Evolutionary conservation across 257 asterid genomes (phyloP).

Genomic region (Lycium barbarum): DNA sequence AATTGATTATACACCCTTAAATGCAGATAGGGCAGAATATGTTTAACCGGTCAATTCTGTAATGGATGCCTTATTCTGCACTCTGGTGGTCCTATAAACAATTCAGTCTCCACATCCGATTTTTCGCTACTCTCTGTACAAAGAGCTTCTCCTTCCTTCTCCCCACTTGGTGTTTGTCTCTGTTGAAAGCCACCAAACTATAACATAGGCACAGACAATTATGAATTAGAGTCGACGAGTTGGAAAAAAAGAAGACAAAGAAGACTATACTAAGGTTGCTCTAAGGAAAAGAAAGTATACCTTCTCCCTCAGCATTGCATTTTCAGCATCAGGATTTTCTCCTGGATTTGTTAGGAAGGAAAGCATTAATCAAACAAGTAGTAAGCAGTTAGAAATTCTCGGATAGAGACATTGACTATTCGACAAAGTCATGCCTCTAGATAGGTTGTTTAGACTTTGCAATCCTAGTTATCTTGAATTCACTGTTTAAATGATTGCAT

Average conservation of each 20-base stretch:
- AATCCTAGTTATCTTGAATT: background rate
- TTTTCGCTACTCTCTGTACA: conserved; percentile 65
- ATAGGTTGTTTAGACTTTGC: background rate
- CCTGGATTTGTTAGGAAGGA: conserved; percentile 50
- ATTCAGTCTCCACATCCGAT: conserved; percentile 86
- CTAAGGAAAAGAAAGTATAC: conserved; percentile 38
- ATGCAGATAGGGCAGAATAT: background rate
- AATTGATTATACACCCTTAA: background rate
- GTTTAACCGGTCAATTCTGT: conserved; percentile 26
- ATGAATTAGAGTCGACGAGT: background rate
- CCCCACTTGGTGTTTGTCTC: conserved; percentile 42
- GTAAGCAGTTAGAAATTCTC: background rate
- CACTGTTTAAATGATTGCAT: background rate
- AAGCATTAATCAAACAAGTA: background rate
- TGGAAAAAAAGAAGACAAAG: background rate
- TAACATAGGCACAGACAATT: background rate
- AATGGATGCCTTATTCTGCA: conserved; percentile 51
- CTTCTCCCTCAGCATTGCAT: conserved; percentile 72
- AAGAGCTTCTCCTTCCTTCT: conserved; percentile 35
- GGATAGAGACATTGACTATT: background rate
- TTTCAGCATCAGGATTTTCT: conserved; percentile 73
- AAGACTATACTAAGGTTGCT: background rate
- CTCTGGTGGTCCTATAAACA: conserved; percentile 85
- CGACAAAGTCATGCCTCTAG: background rate
- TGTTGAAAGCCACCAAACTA: conserved; percentile 58